Evolutionary conservation across 768 basidiomycete species (phyloP), one percentile per base, ranked within the genome.

Genomic region (Psilocybe tampanensis): DNA sequence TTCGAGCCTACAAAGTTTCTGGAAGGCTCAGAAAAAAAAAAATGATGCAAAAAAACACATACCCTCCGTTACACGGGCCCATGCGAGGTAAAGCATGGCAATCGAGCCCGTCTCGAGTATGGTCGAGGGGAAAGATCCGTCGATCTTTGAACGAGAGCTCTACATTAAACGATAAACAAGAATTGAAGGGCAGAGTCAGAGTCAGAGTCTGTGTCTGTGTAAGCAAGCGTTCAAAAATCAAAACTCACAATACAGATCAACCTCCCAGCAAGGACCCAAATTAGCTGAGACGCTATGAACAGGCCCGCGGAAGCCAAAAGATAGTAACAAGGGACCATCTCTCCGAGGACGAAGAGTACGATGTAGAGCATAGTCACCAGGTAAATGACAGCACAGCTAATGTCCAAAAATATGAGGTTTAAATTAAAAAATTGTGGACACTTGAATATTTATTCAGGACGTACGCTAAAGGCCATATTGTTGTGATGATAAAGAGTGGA

Each of bases 201-300:
- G n/a, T n/a, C n/a, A n/a, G n/a, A n/a, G n/a, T n/a, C n/a, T n/a
- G n/a, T n/a, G n/a, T n/a, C n/a, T n/a, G n/a, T n/a, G n/a, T n/a
- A n/a, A n/a, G n/a, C n/a, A n/a, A n/a, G n/a, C n/a, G n/a, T n/a
- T n/a, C n/a, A n/a, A n/a, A n/a, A n/a, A n/a, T n/a, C n/a, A 13
- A n/a, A 39, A 69, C 76, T 15, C 32, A 80, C 79, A 52, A 64
- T 79, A 81, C 95, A 97, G 54, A 97, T 84, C 15, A 89, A 83
- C 61, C 86, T 82, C 34, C 80, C 85, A 15, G 97, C 76, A 41
- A 95, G 77, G 76, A 94, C 93, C 75, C 87, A 94, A 39, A 84
- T 89, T 19, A 94, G 80, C 74, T 96, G 94, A 44, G 82, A 80
- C 36, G 93, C 80, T 33, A 92, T 77, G 68, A 97, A 97, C 17